Evolutionary conservation across 495 filamentous ascomycete genomes (phyloP), one percentile per base, ranked within the genome.

Genomic region (Lasiosphaeria hispida): DNA sequence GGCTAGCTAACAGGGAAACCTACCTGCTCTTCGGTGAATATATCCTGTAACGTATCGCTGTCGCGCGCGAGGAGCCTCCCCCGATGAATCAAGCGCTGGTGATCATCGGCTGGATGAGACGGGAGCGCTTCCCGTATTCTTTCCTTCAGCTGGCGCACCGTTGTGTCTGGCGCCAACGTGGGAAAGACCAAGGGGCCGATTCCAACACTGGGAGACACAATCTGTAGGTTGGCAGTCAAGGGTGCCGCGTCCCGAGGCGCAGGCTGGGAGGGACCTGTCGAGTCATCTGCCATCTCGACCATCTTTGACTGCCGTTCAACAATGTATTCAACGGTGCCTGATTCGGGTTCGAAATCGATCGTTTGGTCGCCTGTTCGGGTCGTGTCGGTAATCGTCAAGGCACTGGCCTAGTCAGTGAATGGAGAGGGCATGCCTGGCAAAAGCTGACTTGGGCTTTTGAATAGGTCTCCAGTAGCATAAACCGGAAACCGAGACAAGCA

Each of bases 61-160:
- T 85, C 78, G 56, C 78, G 75, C 15, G 69, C 57, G 15, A 90
- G 73, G 36, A 83, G 69, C 48, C 81, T 82, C 7, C 88, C 88
- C 55, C 81, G 74, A 60, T 88, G 84, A 23, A 91, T 90, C 42
- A 92, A 65, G 10, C 86, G 76, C 63, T 90, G 87, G 4, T 73
- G 73, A 4, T 69, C 82, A 64, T 80, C 72, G 3, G 75, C 49
- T 34, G 87, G 83, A 8, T 76, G 81, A 37, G 72, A 77, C 5
- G 76, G 69, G n/a, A 89, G 67, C 11, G 67, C 60, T 55, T 81
- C 71, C 11, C 80, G 77, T 57, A 92, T 84, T 53, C 73, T 83
- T 5, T 73, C 72, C 64, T 85, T 88, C 15, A 92, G 67, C 59
- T 84, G 71, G 13, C 73, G 78, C 35, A 91, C 64, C 2, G 85